Conservation (phyloP, 2,329 filamentous ascomycete species). For the Phaeosphaeriaceae sp. region DNA sequence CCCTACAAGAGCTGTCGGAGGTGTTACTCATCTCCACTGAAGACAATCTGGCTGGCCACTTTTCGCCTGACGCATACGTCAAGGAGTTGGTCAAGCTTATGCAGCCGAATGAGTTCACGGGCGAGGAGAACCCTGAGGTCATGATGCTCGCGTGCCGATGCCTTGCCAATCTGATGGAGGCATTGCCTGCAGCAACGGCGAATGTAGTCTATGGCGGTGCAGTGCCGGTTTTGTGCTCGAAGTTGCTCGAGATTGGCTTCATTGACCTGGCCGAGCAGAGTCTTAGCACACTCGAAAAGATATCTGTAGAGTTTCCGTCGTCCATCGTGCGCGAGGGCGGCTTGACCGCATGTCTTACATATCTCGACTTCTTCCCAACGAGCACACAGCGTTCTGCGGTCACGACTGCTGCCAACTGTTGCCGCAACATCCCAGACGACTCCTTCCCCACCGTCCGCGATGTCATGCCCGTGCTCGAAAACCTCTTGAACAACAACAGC, state of each 20-base stretch:
- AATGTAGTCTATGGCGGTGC: slow-evolving; percentile 98
- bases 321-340: slow-evolving; percentile 96
- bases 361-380: slow-evolving; percentile 96
- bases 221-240: slow-evolving; percentile 92
- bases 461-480: slow-evolving; percentile 94
- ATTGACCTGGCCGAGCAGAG: slow-evolving; percentile 98
- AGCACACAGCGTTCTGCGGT: slow-evolving; percentile 96
- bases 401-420: slow-evolving; percentile 97
- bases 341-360: slow-evolving; percentile 92
- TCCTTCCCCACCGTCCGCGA: slow-evolving; percentile 90
- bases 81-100: slow-evolving; percentile 92
- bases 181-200: slow-evolving; percentile 86
- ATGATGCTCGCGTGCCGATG: slow-evolving; percentile 97
- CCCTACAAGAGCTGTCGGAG: slow-evolving; percentile 90
- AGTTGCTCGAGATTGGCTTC: slow-evolving; percentile 93
- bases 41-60: slow-evolving; percentile 93
- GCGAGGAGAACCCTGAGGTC: slow-evolving; percentile 92
- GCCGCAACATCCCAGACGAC: slow-evolving; percentile 93
- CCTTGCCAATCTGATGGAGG: slow-evolving; percentile 97
- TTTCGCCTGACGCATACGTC: slow-evolving; percentile 91
- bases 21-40: slow-evolving; percentile 94
- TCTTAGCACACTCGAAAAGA: slow-evolving; percentile 94
- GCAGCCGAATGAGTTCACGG: slow-evolving; percentile 85
- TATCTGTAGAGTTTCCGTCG: slow-evolving; percentile 92
- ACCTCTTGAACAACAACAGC: slow-evolving; percentile 82